Conservation (phyloP, 768 basidiomycete genomes). For the Xanthoconium purpureum region DNA sequence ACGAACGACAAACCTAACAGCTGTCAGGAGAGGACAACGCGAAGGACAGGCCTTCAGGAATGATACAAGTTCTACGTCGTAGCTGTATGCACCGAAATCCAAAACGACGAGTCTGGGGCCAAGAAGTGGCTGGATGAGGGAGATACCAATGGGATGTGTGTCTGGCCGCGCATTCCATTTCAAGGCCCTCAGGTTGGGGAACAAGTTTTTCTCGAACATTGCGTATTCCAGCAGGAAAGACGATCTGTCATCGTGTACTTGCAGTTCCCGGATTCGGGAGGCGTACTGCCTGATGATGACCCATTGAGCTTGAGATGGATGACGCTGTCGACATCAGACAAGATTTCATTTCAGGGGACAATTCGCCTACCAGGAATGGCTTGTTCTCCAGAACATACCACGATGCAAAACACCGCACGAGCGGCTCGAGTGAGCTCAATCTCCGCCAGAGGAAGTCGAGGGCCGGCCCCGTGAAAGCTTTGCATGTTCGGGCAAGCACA, state of each 20-base stretch:
- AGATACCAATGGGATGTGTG: not conserved
- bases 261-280: not conserved
- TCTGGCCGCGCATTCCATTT: not conserved
- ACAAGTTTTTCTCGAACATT: not conserved
- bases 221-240: not conserved
- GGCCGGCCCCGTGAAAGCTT: not conserved
- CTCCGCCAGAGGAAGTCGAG: constrained; percentile 1
- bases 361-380: not conserved
- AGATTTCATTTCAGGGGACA: not conserved
- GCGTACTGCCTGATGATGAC: not conserved
- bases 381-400: too few species aligned
- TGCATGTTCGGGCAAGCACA: constrained; percentile 3
- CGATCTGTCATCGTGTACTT: not conserved
- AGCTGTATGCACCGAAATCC: not conserved
- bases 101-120: not conserved
- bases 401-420: not conserved
- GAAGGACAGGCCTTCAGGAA: not conserved
- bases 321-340: not conserved
- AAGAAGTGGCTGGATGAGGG: not conserved
- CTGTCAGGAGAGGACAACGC: not conserved
- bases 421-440: too few species aligned
- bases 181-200: not conserved
- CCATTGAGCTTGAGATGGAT: not conserved
- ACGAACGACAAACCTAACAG: not conserved
- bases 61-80: not conserved